Evolutionary conservation across 176 grass and related monocot species (phyloP).

Genomic region (Lolium perenne): DNA sequence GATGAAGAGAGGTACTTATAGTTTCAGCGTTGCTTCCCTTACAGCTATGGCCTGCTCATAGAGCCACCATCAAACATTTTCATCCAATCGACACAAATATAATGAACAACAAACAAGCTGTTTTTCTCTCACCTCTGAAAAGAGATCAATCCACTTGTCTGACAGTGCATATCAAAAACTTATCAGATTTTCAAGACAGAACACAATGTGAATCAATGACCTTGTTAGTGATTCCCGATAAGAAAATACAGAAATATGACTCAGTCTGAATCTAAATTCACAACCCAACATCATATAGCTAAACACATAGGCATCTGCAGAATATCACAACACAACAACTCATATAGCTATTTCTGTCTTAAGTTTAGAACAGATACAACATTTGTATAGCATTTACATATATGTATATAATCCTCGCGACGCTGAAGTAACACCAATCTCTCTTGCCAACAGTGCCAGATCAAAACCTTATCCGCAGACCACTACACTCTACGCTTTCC

Average conservation of each 20-base stretch:
- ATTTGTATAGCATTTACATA: too few species aligned
- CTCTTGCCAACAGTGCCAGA: too few species aligned
- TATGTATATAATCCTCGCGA: too few species aligned
- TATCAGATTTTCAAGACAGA: neutral
- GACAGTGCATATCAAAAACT: neutral
- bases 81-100: neutral
- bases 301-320: neutral
- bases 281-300: neutral
- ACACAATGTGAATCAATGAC: neutral
- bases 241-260: neutral
- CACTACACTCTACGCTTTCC: constrained; percentile 38
- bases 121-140: neutral
- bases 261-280: neutral
- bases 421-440: too few species aligned
- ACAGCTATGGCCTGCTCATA: neutral
- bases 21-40: neutral
- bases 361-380: constrained; percentile 29
- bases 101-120: neutral
- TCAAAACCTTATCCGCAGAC: constrained; percentile 35
- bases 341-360: constrained; percentile 4
- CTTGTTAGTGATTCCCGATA: neutral
- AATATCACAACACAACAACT: constrained; percentile 1
- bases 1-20: neutral
- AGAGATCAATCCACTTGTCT: neutral
- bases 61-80: neutral